Base-by-base conservation (phyloP, 2,329 filamentous ascomycete genomes). In the Cladosporium sphaerospermum region DNA sequence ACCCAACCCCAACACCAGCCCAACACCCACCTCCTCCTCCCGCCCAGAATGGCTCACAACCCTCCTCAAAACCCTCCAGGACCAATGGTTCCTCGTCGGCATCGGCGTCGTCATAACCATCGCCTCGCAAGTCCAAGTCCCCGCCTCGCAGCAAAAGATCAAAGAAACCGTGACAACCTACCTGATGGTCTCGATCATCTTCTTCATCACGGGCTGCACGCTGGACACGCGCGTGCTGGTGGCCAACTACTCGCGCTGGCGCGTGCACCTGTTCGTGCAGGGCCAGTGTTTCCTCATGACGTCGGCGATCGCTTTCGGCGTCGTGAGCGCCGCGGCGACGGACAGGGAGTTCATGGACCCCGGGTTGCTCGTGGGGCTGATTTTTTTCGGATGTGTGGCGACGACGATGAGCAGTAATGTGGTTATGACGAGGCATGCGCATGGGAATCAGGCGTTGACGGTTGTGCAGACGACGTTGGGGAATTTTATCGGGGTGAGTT, bases 381-480 rank as follows among this genome's bases (percentile, higher is more conserved):
- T 88, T 3, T 79, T 85, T 37, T 75, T 82, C 1, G 78, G 81
- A n/a, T 85, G 80, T 62, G 79, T 86, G 4, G 84, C 85, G 1
- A 89, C 85, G 0, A 88, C 85, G 0, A 85, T 88, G 61, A 79
- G 83, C 7, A 86, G 82, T 43, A 88, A 88, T 64, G 82, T 87
- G 7, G 82, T 88, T 39, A 88, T 88, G 84, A 88, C 85, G 5
- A 11, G 83, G 23, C 76, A 81, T 37, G 81, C 85, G 0, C 81
- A 84, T 36, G 85, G 85, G 4, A 86, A 88, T 37, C 48, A 54
- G 34, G 61, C 58, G 19, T 42, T 64, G 46, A 62, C 62, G 9
- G 62, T 72, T 0, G 83, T 88, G 32, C 84, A 87, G 62, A 84
- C 86, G 1, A 77, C 87, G 8, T 71, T 89, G 42, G 85, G 84